These are phyloP conservation scores for Microbotryum violaceum DNA, from an alignment of 1,284 basidiomycete species.

Conservation along the genomic window DNA sequence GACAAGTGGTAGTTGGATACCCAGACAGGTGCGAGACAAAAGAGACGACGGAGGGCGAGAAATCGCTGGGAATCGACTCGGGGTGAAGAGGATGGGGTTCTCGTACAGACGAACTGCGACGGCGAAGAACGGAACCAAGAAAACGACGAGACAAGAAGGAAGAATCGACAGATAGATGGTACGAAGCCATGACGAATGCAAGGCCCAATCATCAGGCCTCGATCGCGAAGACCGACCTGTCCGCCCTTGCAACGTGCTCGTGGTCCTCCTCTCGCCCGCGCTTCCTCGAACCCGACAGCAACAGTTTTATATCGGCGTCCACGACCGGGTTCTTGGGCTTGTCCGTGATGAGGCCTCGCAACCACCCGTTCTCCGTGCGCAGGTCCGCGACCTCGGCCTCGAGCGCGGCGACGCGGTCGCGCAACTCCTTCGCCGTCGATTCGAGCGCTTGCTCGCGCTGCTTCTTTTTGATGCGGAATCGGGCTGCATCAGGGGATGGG, in stretches of 20 bases:
- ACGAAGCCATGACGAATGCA: neutral
- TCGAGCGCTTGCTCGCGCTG: conserved; percentile 91
- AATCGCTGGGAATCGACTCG: neutral
- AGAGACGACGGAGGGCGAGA: too few species aligned
- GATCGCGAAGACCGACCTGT: conserved; percentile 12
- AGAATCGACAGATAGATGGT: neutral
- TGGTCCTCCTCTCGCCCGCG: conserved; percentile 18
- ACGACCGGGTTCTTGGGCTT: conserved; percentile 12
- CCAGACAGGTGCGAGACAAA: too few species aligned
- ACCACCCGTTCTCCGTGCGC: conserved; percentile 86
- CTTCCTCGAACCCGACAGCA: conserved; percentile 16
- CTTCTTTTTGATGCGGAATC: conserved; percentile 98
- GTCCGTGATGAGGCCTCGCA: conserved; percentile 81
- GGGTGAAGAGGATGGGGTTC: neutral
- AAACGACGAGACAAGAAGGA: neutral
- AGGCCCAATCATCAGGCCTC: neutral
- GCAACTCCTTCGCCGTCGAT: conserved; percentile 80
- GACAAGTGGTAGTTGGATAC: too few species aligned
- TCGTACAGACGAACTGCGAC: neutral
- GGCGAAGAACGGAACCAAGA: neutral
- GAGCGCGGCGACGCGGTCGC: conserved; percentile 68
- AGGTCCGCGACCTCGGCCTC: conserved; percentile 86
- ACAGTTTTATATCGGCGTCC: neutral
- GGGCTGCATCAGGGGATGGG: conserved; percentile 48
- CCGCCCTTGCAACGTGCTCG: neutral